Conservation (phyloP, 106 monocot genomes). For the Cymbidium sinense region DNA sequence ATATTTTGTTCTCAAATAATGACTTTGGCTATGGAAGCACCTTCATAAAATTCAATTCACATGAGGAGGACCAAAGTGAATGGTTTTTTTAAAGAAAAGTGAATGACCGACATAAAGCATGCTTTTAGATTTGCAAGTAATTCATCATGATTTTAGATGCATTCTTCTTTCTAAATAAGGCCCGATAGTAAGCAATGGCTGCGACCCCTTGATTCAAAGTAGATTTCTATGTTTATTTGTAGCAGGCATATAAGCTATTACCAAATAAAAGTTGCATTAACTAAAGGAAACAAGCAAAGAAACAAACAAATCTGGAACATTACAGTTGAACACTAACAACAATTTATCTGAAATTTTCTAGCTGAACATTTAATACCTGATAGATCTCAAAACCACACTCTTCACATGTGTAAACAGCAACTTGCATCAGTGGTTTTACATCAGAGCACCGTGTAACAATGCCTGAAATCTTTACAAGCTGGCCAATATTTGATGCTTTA, state of each 20-base stretch:
- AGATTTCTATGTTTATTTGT: background rate
- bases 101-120: background rate
- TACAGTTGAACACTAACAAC: background rate
- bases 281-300: background rate
- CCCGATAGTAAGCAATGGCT: background rate
- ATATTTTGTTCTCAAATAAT: background rate
- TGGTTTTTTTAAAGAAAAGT: background rate
- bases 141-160: background rate
- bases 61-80: background rate
- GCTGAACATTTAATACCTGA: constrained; percentile 47
- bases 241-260: background rate
- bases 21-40: background rate
- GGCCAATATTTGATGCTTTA: constrained; percentile 90
- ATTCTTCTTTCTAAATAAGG: background rate
- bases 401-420: constrained; percentile 99
- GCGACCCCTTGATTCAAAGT: background rate
- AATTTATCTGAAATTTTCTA: background rate
- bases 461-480: constrained; percentile 93
- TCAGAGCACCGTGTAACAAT: constrained; percentile 97
- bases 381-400: constrained; percentile 99
- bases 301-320: background rate
- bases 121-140: background rate
- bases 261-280: background rate
- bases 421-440: constrained; percentile 99
- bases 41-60: background rate